phyloP scores from a whole-genome alignment of 2,329 filamentous ascomycete genomes.

The Talaromyces sp. region DNA sequence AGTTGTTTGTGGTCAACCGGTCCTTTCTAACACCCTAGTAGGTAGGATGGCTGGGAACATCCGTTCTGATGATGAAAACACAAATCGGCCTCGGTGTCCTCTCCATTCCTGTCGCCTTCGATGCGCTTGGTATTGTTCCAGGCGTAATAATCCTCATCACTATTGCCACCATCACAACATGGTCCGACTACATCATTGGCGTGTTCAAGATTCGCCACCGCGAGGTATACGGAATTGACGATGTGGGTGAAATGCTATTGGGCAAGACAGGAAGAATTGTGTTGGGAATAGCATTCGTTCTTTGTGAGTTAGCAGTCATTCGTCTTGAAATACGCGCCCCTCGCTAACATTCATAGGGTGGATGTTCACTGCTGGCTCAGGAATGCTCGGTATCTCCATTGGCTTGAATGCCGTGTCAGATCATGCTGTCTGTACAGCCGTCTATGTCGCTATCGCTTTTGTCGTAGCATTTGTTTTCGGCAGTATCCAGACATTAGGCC shows the following conservation, averaged over 20 bases:
- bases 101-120: slow-evolving; percentile 52
- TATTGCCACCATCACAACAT: slow-evolving; percentile 51
- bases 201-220: slow-evolving; percentile 57
- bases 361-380: slow-evolving; percentile 22
- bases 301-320: slow-evolving; percentile 15
- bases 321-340: background rate
- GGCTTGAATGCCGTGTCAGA: slow-evolving; percentile 19
- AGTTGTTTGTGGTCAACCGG: background rate
- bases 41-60: slow-evolving; percentile 50
- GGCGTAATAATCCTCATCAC: slow-evolving; percentile 49
- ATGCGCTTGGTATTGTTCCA: slow-evolving; percentile 52
- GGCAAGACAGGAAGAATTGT: slow-evolving; percentile 13
- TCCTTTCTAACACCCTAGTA: slow-evolving; percentile 8
- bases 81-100: slow-evolving; percentile 53
- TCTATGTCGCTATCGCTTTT: slow-evolving; percentile 19
- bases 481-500: slow-evolving; percentile 20
- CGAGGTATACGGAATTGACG: slow-evolving; percentile 61
- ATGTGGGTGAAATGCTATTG: slow-evolving; percentile 48
- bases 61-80: slow-evolving; percentile 51
- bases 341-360: slow-evolving; percentile 8
- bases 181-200: slow-evolving; percentile 53
- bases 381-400: slow-evolving; percentile 24
- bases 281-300: slow-evolving; percentile 16
- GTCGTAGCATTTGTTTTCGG: slow-evolving; percentile 12
- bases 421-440: slow-evolving; percentile 20